Evolutionary conservation across 2,329 filamentous ascomycete genomes (phyloP), one percentile per base, ranked within the genome.

Genomic region (Aureobasidium musti): DNA sequence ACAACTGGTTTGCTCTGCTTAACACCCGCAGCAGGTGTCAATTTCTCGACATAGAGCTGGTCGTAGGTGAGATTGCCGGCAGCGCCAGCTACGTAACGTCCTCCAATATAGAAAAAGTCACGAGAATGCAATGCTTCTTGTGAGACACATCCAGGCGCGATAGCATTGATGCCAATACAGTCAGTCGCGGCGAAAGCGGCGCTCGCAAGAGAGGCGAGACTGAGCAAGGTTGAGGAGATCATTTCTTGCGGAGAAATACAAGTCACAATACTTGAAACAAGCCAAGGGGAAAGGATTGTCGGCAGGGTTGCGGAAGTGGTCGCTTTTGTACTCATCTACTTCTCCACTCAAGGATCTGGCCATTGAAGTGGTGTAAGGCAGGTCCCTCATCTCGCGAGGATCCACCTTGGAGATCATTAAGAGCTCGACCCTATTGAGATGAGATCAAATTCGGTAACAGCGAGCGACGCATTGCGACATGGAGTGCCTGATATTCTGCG

Each of bases 1-100:
- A 82, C 71, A 33, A 82, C 72, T 0, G 81, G 80, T 8, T 65
- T 21, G 17, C 45, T 45, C 37, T 63, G 63, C 59, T 70, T 37
- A 67, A 65, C 70, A 39, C 72, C 73, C 11, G 54, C 28, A 6
- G 71, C 67, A 17, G 66, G 60, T 13, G 50, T 56, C 26, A 65
- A 43, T 26, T 67, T 67, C 21, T 63, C 66, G 2, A 54, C 66
- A 23, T 65, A 57, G 26, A 64, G 47, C 35, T 53, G 41, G 17
- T 50, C 66, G n/a, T 64, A 67, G 5, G 50, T 57, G 39, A 57
- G 52, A n/a, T 43, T 56, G 19, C 50, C 60, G 6, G 67, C 70
- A 14, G 67, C 67, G 52, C 69, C 69, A 13, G 61, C 65, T 8
- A 67, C 54, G 23, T 67, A 67, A 19, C 43, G 52, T 43, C 66